Evolutionary conservation across 1,284 basidiomycete genomes (phyloP).

Genomic region (Inonotus obliquus): DNA sequence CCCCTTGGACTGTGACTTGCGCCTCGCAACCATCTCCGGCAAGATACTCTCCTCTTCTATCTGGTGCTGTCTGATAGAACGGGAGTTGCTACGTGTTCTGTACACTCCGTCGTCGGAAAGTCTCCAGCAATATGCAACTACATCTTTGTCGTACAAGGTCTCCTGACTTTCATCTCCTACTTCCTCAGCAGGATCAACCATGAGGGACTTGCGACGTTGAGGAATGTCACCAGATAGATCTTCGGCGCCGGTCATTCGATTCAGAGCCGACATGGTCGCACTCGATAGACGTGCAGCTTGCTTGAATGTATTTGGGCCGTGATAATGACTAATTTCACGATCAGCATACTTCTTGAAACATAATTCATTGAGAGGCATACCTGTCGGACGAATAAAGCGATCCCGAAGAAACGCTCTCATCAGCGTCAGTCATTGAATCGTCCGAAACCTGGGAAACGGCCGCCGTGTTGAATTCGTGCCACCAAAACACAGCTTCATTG

Average conservation of each 20-base stretch:
- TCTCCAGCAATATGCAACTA: constrained; percentile 7
- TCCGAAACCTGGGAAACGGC: not conserved
- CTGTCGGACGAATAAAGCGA: not conserved
- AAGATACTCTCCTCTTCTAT: not conserved
- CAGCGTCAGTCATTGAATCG: not conserved
- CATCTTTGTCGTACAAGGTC: constrained; percentile 3
- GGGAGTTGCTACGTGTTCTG: not conserved
- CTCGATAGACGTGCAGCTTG: not conserved
- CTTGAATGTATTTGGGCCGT: not conserved
- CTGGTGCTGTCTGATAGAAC: not conserved
- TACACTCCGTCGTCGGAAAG: not conserved
- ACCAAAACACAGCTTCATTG: not conserved
- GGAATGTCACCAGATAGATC: not conserved
- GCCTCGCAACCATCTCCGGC: not conserved
- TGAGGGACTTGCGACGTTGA: not conserved
- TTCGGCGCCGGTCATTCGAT: not conserved
- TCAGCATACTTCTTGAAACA: not conserved
- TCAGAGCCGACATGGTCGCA: not conserved
- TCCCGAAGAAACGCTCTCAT: not conserved
- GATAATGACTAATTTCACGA: not conserved
- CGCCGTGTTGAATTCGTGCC: constrained; percentile 2
- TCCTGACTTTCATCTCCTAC: not conserved
- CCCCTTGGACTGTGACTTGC: not conserved
- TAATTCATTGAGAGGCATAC: not conserved
- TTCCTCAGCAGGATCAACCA: not conserved